Evolutionary conservation across 2,329 filamentous ascomycete genomes (phyloP), one percentile per base, ranked within the genome.

Genomic region (Fusarium subglutinans): DNA sequence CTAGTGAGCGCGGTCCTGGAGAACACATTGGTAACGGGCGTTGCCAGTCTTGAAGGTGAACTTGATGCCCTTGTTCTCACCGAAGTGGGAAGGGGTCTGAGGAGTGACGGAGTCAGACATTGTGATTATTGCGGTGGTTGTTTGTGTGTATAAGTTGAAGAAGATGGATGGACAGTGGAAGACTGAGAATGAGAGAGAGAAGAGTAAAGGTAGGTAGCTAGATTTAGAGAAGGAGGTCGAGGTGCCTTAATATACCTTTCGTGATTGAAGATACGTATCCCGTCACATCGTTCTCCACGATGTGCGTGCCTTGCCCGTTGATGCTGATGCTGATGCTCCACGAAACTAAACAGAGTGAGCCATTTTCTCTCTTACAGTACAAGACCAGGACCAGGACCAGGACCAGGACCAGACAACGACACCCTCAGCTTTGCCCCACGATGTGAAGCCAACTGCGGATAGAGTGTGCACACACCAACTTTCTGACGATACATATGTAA

Each of bases 21-120:
- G 77, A 26, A 82, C 83, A 79, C 85, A 87, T 45, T 78, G 59
- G 76, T 81, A 84, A 53, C 78, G 79, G 54, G 79, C 71, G 75
- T 81, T 80, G 68, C 84, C 85, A 45, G 85, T 81, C 80, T 82
- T 83, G 80, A 87, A 83, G 53, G 84, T 78, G 81, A 87, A 87
- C 79, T 82, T 82, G 81, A 87, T 81, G 66, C 81, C 83, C 67
- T 75, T 80, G 76, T 79, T 81, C 70, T 85, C 80, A 60, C 85
- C 81, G 35, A 83, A 69, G 69, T 47, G 38, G 60, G 75, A 30
- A 50, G 81, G 75, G 37, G 69, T 54, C 63, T 58, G 54, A 43
- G 54, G 61, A 75, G 73, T 65, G 33, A 72, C 50, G 24, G 76
- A 47, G 30, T 72, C 70, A 66, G 76, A 47, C 76, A 79, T 79